phyloP scores from a whole-genome alignment of 179 eudicot species.

The Spinacia oleracea region DNA sequence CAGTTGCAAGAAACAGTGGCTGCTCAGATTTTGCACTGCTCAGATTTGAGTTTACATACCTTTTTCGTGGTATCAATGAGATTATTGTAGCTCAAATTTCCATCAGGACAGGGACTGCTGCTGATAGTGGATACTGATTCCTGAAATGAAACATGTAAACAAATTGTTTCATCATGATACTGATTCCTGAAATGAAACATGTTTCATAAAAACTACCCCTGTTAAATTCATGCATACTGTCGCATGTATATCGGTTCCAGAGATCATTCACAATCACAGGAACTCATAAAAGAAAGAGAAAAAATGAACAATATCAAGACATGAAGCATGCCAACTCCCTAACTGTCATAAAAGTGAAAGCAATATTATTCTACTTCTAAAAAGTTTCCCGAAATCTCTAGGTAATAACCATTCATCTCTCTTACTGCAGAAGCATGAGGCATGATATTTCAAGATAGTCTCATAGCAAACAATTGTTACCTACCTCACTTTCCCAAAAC shows the following conservation, averaged over 20 bases:
- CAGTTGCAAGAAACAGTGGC: background rate
- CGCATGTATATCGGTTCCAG: background rate
- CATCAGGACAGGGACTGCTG: slow-evolving; percentile 70
- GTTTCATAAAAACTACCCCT: background rate
- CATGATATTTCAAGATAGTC: background rate
- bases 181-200: slow-evolving; percentile 43
- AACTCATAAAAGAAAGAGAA: background rate
- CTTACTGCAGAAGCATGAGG: background rate
- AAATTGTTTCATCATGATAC: background rate
- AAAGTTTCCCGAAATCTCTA: background rate
- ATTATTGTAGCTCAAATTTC: slow-evolving; percentile 57
- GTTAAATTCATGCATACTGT: background rate
- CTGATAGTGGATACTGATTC: slow-evolving; percentile 46
- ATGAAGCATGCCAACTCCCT: background rate
- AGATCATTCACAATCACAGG: background rate
- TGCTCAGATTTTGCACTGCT: background rate
- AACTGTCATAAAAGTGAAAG: background rate
- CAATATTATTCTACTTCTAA: background rate
- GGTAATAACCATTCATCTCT: background rate
- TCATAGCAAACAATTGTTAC: background rate
- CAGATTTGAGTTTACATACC: slow-evolving; percentile 37
- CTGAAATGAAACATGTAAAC: slow-evolving; percentile 34
- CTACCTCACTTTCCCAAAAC: background rate
- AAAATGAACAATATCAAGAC: background rate
- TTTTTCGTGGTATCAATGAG: slow-evolving; percentile 45